Evolutionary conservation across 805 yeast genomes (phyloP), one percentile per base, ranked within the genome.

Genomic region (Starmera amethionina): DNA sequence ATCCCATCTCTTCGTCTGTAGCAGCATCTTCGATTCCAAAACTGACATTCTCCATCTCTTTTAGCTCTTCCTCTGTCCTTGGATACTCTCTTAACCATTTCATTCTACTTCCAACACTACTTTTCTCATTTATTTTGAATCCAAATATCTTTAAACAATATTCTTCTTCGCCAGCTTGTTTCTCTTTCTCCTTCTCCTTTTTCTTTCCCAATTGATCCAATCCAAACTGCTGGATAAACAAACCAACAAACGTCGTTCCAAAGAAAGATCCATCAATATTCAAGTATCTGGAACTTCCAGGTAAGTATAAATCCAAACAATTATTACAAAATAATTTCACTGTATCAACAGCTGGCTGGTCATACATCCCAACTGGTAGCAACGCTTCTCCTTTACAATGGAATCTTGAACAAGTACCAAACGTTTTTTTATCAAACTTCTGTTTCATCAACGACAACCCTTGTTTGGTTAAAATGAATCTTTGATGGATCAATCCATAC

Each of bases 211-310:
- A 22, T 22, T 22, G 27, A 22, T 22, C 27, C 27, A 22, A 22
- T 22, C 27, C 87, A 64, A 82, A 88, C 73, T 85, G 82, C 56
- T 88, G 84, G 45, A 93, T 76, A 52, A 93, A 83, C 49, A 93
- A 72, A 2, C 96, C 97, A 1, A 96, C 93, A 64, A 93, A 93
- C 30, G 94, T 80, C 0, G 97, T 87, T 5, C 98, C 97, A 66
- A 94, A 93, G 54, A 82, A 93, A 1, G 97, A 96, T 5, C 98
- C 98, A 61, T 93, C 98, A 34, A 93, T 76, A 55, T 86, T 85
- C 42, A 84, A 65, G 60, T 85, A 89, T 46, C 95, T 70, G n/a
- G 89, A 78, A 41, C 88, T 80, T 41, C 82, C 77, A 2, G 97
- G 97, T 38, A 87, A 63, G 60, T 93, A 93, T 33, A 90, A 70